Evolutionary conservation across 2,329 filamentous ascomycete species (phyloP), one percentile per base, ranked within the genome.

Genomic region (Monilinia vaccinii-corymbosi): DNA sequence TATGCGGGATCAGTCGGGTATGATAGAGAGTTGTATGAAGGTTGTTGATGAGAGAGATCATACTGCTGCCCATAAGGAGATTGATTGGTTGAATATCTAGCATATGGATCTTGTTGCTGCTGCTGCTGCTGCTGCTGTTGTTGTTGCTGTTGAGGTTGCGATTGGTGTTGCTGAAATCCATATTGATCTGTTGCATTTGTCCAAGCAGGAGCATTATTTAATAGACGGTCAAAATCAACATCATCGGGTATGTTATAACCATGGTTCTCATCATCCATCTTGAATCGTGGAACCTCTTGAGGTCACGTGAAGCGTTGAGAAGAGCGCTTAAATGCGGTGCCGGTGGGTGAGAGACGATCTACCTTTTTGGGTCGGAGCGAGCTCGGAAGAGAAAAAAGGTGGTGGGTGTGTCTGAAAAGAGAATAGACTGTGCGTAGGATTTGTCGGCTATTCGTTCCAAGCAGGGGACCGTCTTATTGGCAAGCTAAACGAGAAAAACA

Each of bases 241-340:
- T 70, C 67, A 18, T 67, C 67, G 5, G 62, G 62, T 31, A 70
- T 62, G 58, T 65, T 62, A 58, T 65, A 70, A 10, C 63, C 64
- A 61, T 68, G 63, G 62, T 65, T 65, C 58, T 68, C 65, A 18
- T 61, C 65, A 36, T 71, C 70, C 70, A 71, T 71, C 40, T 34
- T 55, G n/a, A 16, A 48, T 11, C 8, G 50, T 18, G 28, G 34
- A 42, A 56, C 11, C 21, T 10, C 18, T n/a, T 10, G 3, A 31
- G 28, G 31, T 56, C 53, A 56, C 48, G 56, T 51, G 56, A 32
- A 10, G 4, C 10, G 13, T 34, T 18, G 6, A n/a, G 13, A 56
- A 47, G 28, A 52, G 28, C 38, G 25, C 38, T 32, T 32, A 28
- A 44, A 32, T 44, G 25, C 51, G 51, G 51, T n/a, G n/a, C n/a